Percentiles rank a stretch among this genome's conserved stretches.
phyloP scores from a whole-genome alignment of 495 filamentous ascomycete genomes.

The Tuber brumale region DNA sequence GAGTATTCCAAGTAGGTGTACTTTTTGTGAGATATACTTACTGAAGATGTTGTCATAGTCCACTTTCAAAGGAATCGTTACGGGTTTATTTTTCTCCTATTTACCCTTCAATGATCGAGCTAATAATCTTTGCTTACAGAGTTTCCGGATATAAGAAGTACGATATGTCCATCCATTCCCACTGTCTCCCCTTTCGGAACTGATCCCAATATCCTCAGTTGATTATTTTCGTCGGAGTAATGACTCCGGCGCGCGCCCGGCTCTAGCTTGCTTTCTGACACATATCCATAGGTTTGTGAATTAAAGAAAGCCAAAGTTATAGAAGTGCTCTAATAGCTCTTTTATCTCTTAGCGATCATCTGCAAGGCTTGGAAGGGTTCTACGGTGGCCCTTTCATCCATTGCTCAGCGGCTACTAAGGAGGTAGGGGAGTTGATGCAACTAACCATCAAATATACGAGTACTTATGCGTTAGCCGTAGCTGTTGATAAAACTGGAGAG shows the following conservation, averaged over 20 bases:
- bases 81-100: conserved; percentile 33
- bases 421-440: conserved; percentile 70
- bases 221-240: conserved; percentile 70
- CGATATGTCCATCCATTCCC: not conserved
- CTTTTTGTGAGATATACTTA: conserved; percentile 2
- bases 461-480: conserved; percentile 60
- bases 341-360: conserved; percentile 59
- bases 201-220: conserved; percentile 47
- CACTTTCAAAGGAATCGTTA: conserved; percentile 68
- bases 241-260: conserved; percentile 51
- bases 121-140: conserved; percentile 44
- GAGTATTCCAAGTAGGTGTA: not conserved
- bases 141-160: conserved; percentile 64
- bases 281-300: conserved; percentile 61
- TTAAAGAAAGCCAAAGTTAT: not conserved
- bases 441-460: conserved; percentile 66
- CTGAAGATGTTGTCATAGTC: conserved; percentile 49
- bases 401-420: conserved; percentile 76
- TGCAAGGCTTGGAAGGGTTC: conserved; percentile 64
- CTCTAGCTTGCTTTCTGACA: conserved; percentile 81
- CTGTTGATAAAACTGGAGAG: conserved; percentile 59
- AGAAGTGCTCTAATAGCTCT: not conserved
- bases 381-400: conserved; percentile 50
- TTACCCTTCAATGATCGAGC: conserved; percentile 18
- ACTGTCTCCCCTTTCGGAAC: conserved; percentile 9